Evolutionary conservation across 1,284 basidiomycete species (phyloP), one percentile per base, ranked within the genome.

Genomic region (Chalciporus sp.): DNA sequence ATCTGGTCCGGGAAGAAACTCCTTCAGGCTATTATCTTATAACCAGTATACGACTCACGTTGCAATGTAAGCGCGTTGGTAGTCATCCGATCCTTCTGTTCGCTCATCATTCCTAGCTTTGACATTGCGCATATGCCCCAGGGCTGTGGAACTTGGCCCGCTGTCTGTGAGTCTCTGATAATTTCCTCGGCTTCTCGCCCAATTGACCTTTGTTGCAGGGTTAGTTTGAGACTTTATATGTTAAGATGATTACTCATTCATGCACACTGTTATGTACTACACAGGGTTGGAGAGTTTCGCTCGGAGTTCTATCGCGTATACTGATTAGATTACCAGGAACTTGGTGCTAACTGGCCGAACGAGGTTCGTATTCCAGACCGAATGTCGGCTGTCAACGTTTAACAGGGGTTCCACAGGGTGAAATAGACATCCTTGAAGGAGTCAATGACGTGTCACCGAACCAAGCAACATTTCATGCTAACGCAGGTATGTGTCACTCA

Each of bases 381-480:
- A 37, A 9, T 14, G 8, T 7, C 17, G 35, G 9, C 17, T 16
- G n/a, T 37, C 35, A 11, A 17, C 4, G 35, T 17, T 17, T 37
- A 17, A 37, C 3, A 3, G 3, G 7, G 7, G 7, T 29, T 42
- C n/a, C 14, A 7, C 29, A 57, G 57, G 57, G 82, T 3, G 82
- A 88, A 65, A 76, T 85, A 35, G 85, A 88, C 66, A 84, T 88
- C 53, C 54, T 88, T 19, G 86, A 88, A 68, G 85, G 81, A 23
- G 81, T 86, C 20, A 86, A 87, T 62, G 77, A 80, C 59, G 72
- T 76, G 59, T 70, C 70, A 2, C 74, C 80, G 9, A 82, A 89
- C 62, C 72, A 76, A 49, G 75, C 78, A 1, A 85, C 85, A 10
- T 70, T 91, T 14, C 88, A 90, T 66, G 86, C 86, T 0, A 74